Evolutionary conservation across 2,329 filamentous ascomycete species (phyloP), one percentile per base, ranked within the genome.

Genomic region (Cordyceps fumosorosea): DNA sequence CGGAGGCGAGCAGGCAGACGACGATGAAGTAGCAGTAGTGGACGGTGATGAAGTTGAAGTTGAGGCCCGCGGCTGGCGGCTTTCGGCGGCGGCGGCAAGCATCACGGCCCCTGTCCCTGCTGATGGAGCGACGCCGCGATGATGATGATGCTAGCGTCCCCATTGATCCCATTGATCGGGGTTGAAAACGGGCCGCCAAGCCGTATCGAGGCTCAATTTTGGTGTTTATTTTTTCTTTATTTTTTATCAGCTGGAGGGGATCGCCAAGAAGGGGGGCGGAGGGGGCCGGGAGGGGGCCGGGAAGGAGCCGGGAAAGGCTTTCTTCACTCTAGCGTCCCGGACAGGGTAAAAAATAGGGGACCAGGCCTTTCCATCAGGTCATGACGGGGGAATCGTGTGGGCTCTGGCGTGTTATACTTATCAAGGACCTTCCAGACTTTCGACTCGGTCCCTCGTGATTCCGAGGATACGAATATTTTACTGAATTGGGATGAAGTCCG

Each of bases 21-120:
- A 74, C 63, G 64, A 88, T 77, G 70, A 90, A 90, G 73, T 89
- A 90, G 56, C 79, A 70, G 73, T 89, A 89, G 69, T 90, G 88
- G 6, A 89, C 67, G 2, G 83, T 85, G 67, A 88, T 82, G 70
- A 84, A 88, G 66, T 86, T 87, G 64, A 84, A 71, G 4, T 78
- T 76, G 12, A 79, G 29, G 79, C 12, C 78, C 52, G 14, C 12
- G 32, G 26, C 44, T 54, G 44, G 42, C 42, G 84, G 71, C 5
- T 78, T 75, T 11, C 79, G 79, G 10, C 78, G 53, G 8, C 16
- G 42, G 26, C 42, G 29, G 8, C 5, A 29, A 29, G 29, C 29
- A 29, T 29, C 29, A 29, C 8, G 29, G 29, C 8, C 29, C 5
- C 8, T 29, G 29, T 29, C 29, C 5, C 29, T 29, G 29, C 3